Percentiles rank a stretch among this genome's conserved stretches.
Conservation (phyloP, 148 eudicot genomes). For the Bassia scoparia region DNA sequence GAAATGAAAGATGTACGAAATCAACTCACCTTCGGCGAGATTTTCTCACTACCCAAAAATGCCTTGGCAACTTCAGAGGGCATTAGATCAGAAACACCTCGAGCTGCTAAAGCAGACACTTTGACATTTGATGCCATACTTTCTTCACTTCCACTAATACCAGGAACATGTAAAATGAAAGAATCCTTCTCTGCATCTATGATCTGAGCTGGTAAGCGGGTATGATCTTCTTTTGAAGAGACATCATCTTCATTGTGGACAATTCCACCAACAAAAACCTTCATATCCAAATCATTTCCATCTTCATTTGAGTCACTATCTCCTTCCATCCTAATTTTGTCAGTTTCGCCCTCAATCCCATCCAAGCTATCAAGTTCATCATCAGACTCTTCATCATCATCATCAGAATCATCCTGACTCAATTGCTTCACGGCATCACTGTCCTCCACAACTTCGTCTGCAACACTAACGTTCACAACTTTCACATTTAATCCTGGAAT, state of each 20-base stretch:
- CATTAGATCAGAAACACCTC: conserved; percentile 79
- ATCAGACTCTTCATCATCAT: conserved; percentile 40
- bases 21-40: conserved; percentile 69
- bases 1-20: neutral
- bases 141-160: conserved; percentile 45
- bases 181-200: conserved; percentile 70
- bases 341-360: conserved; percentile 29
- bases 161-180: conserved; percentile 70
- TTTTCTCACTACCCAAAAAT: conserved; percentile 57
- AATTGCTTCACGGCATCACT: conserved; percentile 58
- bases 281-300: conserved; percentile 58
- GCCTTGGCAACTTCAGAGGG: conserved; percentile 93
- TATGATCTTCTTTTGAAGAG: conserved; percentile 58
- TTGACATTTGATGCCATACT: conserved; percentile 44
- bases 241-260: conserved; percentile 71
- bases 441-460: conserved; percentile 54
- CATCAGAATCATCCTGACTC: conserved; percentile 47
- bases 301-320: conserved; percentile 49
- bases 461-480: conserved; percentile 56
- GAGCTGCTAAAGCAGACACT: conserved; percentile 60
- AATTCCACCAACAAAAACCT: conserved; percentile 84
- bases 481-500: conserved; percentile 86
- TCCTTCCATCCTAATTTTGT: conserved; percentile 42
- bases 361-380: conserved; percentile 44
- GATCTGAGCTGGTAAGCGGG: conserved; percentile 75